These are phyloP conservation scores for Botrytis medusae DNA, from an alignment of 2,329 filamentous ascomycete species.

Conservation along the genomic window DNA sequence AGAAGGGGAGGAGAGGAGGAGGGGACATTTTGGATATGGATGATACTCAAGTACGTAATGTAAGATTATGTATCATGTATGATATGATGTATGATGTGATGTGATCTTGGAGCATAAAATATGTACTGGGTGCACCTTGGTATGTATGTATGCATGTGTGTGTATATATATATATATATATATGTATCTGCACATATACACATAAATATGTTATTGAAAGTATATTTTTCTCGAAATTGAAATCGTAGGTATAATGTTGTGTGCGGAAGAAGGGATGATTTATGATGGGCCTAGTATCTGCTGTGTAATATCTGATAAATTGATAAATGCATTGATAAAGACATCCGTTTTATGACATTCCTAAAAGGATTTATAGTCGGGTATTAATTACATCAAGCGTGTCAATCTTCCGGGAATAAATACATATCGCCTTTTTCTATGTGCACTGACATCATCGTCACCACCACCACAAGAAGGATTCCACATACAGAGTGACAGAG, in stretches of 20 bases:
- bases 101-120: neutral
- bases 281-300: too few relatives aligned
- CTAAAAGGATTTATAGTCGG: neutral
- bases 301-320: too few relatives aligned
- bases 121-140: neutral
- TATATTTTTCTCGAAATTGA: neutral
- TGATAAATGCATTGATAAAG: too few relatives aligned
- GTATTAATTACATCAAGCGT: neutral
- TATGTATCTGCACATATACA: neutral
- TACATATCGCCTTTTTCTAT: neutral
- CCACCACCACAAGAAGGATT: neutral
- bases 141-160: too few relatives aligned
- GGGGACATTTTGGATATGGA: neutral
- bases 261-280: neutral
- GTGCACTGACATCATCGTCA: conserved; percentile 1
- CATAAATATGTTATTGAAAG: neutral
- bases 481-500: too few relatives aligned
- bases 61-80: neutral
- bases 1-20: neutral
- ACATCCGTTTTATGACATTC: too few relatives aligned
- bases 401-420: neutral
- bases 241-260: too few relatives aligned
- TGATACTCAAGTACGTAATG: neutral
- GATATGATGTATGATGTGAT: neutral
- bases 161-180: neutral